A percentile compares a stretch with the other conserved stretches of the same genome.
Conservation (phyloP, 2,329 filamentous ascomycete species). For the Apiospora arundinis region DNA sequence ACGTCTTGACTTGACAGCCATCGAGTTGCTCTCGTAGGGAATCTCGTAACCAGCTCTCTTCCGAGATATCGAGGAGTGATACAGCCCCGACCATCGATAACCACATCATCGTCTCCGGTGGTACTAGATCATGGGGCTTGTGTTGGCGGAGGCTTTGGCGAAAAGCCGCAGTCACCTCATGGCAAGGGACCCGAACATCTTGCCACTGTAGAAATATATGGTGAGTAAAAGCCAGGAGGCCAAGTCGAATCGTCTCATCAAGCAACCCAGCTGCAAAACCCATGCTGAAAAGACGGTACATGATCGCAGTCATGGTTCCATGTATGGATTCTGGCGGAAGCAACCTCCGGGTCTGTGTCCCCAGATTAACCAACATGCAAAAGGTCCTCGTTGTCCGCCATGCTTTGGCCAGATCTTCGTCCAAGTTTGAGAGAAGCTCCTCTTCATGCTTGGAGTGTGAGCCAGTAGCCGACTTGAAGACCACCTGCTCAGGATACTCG, state of each 20-base stretch:
- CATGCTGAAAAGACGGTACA: constrained; percentile 48
- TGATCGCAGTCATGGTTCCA: constrained; percentile 44
- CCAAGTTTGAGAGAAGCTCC: constrained; percentile 20
- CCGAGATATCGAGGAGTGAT: constrained; percentile 30
- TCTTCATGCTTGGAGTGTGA: not conserved
- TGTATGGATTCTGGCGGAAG: constrained; percentile 31
- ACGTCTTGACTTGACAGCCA: not conserved
- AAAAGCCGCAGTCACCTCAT: constrained; percentile 30
- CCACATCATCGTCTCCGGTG: constrained; percentile 34
- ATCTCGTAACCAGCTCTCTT: not conserved
- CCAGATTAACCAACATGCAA: constrained; percentile 36
- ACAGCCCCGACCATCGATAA: constrained; percentile 35
- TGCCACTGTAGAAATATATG: constrained; percentile 48
- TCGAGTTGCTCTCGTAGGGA: not conserved
- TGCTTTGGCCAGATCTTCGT: constrained; percentile 28
- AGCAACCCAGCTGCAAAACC: constrained; percentile 34
- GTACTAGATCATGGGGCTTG: constrained; percentile 12
- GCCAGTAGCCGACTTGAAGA: not conserved
- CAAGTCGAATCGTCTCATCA: constrained; percentile 46
- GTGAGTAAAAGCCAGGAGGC: constrained; percentile 46
- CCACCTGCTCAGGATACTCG: constrained; percentile 25
- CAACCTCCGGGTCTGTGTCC: constrained; percentile 28
- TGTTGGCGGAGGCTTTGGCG: constrained; percentile 7
- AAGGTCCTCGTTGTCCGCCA: constrained; percentile 36
- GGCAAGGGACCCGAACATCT: constrained; percentile 31